A percentile compares a stretch with the other conserved stretches of the same genome.
Evolutionary conservation across 139 green algal species (phyloP).

Genomic region (Chlorella vulgaris): DNA sequence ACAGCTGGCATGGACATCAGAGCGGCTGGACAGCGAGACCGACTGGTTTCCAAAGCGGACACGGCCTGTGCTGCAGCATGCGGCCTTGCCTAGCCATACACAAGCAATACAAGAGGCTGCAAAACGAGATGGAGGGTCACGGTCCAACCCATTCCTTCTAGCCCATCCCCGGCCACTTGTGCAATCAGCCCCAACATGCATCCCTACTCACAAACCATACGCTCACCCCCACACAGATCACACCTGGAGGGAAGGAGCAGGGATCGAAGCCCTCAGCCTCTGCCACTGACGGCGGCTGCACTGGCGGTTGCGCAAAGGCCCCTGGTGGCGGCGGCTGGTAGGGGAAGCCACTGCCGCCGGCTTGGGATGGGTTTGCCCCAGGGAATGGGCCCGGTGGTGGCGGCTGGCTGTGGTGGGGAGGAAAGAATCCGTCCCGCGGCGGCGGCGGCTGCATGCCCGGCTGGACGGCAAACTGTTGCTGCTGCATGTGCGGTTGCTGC

Average conservation of each 20-base stretch:
- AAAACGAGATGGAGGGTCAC: too few species aligned
- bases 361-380: too few species aligned
- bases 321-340: background rate
- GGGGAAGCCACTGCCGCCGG: background rate
- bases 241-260: slow-evolving; percentile 78
- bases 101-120: too few species aligned
- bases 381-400: background rate
- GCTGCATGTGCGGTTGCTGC: background rate
- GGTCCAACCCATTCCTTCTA: too few species aligned
- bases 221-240: slow-evolving; percentile 30
- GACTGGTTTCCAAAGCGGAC: too few species aligned
- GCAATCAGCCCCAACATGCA: background rate
- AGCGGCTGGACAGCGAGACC: too few species aligned
- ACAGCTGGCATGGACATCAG: too few species aligned
- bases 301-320: background rate
- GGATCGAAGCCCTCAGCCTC: slow-evolving; percentile 43
- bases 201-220: background rate
- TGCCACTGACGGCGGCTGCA: background rate
- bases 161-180: too few species aligned
- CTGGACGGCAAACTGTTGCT: background rate
- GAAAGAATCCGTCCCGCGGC: background rate
- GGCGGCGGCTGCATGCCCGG: background rate
- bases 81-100: too few species aligned
- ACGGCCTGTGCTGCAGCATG: too few species aligned
- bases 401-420: background rate